Evolutionary conservation across 129 eudicot genomes (phyloP).

Genomic region (Rutidosis leptorrhynchoides): DNA sequence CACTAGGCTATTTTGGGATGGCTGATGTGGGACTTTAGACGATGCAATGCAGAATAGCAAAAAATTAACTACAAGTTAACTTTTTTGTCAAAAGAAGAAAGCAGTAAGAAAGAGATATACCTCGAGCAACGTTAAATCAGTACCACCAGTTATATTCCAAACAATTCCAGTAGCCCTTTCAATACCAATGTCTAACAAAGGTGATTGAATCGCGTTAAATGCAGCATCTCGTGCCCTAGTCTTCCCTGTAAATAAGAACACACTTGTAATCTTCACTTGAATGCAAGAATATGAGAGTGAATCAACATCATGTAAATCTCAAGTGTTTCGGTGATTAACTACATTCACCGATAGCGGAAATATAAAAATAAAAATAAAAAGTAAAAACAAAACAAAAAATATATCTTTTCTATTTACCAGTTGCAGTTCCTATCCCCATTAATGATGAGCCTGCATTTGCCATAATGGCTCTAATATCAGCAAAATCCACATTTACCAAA

Average conservation of each 20-base stretch:
- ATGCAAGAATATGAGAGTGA: not conserved
- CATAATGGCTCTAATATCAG: conserved; percentile 95
- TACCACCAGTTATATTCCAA: conserved; percentile 95
- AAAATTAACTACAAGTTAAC: not conserved
- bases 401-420: conserved; percentile 53
- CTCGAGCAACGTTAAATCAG: conserved; percentile 82
- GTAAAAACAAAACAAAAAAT: not conserved
- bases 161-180: conserved; percentile 98
- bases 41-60: conserved; percentile 5
- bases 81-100: not conserved
- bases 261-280: not conserved
- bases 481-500: conserved; percentile 91
- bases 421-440: conserved; percentile 95
- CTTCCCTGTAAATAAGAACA: conserved; percentile 54
- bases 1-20: no score
- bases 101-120: conserved; percentile 41
- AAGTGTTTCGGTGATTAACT: not conserved
- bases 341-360: not conserved
- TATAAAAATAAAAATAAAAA: no score
- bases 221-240: conserved; percentile 98
- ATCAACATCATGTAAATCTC: not conserved
- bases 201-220: conserved; percentile 86
- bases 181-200: conserved; percentile 78
- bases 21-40: no score
- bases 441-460: conserved; percentile 92